These are phyloP conservation scores for Prunus dulcis DNA, from an alignment of 306 rosid genomes.

Conservation along the genomic window DNA sequence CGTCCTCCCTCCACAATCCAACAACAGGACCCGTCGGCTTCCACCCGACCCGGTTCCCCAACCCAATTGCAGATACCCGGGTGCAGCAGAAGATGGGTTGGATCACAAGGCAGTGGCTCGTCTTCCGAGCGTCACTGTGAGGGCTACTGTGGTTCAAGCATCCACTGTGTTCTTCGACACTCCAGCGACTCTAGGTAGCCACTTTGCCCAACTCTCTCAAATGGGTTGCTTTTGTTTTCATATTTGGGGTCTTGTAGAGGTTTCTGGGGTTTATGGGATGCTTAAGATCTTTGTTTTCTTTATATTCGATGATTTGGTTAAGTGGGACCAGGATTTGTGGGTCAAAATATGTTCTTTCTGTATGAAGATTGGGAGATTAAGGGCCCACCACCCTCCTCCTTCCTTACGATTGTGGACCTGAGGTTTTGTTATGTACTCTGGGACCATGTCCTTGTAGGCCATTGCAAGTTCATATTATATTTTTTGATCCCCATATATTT, in stretches of 20 bases:
- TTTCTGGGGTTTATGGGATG: not conserved
- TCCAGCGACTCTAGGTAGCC: constrained; percentile 64
- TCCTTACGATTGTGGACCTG: not conserved
- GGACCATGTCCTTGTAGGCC: not conserved
- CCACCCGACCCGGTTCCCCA: not conserved
- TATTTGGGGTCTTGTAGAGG: not conserved
- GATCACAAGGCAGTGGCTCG: not conserved
- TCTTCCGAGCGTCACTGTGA: constrained; percentile 52
- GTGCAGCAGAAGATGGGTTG: not conserved
- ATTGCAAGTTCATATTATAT: not conserved
- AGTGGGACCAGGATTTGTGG: not conserved
- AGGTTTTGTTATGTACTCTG: not conserved
- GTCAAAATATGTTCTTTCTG: not conserved
- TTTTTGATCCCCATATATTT: not conserved
- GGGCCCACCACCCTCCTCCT: not conserved
- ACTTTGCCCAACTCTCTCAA: not conserved
- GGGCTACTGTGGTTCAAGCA: constrained; percentile 76
- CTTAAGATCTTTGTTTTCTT: not conserved
- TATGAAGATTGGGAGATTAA: not conserved
- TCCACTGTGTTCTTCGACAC: constrained; percentile 76
- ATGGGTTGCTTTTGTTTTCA: not conserved
- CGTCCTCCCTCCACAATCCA: not conserved
- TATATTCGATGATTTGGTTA: not conserved
- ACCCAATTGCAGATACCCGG: not conserved
- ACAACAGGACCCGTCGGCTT: not conserved